Conservation (phyloP, 176 grass and related monocot genomes). For the Ensete ventricosum region DNA sequence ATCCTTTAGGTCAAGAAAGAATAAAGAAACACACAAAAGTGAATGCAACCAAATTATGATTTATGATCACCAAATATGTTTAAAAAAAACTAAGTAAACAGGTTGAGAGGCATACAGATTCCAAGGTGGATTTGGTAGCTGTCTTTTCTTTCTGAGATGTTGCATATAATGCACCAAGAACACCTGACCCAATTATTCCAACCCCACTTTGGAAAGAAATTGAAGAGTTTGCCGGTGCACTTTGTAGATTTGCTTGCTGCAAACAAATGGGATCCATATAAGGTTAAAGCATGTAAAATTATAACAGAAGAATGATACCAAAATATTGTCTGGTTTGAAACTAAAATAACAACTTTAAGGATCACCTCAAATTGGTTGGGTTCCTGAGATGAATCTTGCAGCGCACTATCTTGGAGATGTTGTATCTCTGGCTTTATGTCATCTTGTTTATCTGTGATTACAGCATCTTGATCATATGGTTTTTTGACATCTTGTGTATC, state of each 20-base stretch:
- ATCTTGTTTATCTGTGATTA: not conserved
- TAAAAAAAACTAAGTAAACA: no score
- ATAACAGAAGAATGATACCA: not conserved
- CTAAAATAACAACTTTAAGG: not conserved
- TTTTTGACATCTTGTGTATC: not conserved
- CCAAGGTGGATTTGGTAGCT: constrained; percentile 54
- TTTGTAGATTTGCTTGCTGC: constrained; percentile 25
- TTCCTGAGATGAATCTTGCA: constrained; percentile 17
- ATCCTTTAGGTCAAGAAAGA: no score
- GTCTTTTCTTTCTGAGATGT: constrained; percentile 75
- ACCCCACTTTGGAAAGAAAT: constrained; percentile 41
- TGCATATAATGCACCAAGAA: constrained; percentile 80
- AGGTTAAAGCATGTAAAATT: not conserved
- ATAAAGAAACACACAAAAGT: no score
- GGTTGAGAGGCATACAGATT: constrained; percentile 69
- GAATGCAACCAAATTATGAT: no score
- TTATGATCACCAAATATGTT: no score
- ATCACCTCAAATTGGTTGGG: constrained; percentile 23
- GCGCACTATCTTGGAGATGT: constrained; percentile 11
- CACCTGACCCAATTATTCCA: constrained; percentile 62
- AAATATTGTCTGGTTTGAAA: not conserved
- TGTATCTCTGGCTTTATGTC: constrained; percentile 5
- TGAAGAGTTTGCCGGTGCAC: constrained; percentile 43
- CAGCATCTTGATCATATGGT: not conserved
- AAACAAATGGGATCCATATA: not conserved